These are phyloP conservation scores for Clitopilus hobsonii DNA, from an alignment of 768 basidiomycete genomes.

Conservation along the genomic window DNA sequence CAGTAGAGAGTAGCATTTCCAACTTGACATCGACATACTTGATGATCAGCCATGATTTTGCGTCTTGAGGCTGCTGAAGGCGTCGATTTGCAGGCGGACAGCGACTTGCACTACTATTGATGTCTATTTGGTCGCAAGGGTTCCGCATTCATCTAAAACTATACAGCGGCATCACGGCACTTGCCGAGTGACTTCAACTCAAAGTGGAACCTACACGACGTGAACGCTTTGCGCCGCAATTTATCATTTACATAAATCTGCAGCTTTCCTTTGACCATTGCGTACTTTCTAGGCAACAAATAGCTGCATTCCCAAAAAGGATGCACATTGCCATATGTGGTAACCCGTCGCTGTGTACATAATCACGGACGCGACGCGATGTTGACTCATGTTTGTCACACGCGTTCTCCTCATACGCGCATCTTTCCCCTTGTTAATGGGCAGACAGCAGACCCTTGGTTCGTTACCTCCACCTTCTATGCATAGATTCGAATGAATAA, in stretches of 20 bases:
- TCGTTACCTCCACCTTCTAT: conserved; percentile 5
- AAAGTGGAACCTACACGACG: no score
- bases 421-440: conserved; percentile 37
- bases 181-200: conserved; percentile 9
- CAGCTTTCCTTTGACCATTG: no score
- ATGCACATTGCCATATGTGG: neutral
- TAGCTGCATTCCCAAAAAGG: neutral
- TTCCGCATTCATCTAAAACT: conserved; percentile 36
- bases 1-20: neutral
- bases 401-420: conserved; percentile 29
- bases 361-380: conserved; percentile 32
- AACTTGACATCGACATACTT: conserved; percentile 31
- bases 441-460: conserved; percentile 75
- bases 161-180: conserved; percentile 33
- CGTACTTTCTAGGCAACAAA: no score
- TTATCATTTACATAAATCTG: no score
- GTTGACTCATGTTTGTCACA: conserved; percentile 39
- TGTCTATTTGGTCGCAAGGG: conserved; percentile 25
- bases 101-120: conserved; percentile 36
- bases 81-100: conserved; percentile 20
- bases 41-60: conserved; percentile 50
- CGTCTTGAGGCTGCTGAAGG: conserved; percentile 11
- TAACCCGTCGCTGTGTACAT: neutral
- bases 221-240: no score
- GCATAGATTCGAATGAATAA: neutral